phyloP scores from a whole-genome alignment of 2,329 filamentous ascomycete genomes.

The Pestalotiopsis sp. region DNA sequence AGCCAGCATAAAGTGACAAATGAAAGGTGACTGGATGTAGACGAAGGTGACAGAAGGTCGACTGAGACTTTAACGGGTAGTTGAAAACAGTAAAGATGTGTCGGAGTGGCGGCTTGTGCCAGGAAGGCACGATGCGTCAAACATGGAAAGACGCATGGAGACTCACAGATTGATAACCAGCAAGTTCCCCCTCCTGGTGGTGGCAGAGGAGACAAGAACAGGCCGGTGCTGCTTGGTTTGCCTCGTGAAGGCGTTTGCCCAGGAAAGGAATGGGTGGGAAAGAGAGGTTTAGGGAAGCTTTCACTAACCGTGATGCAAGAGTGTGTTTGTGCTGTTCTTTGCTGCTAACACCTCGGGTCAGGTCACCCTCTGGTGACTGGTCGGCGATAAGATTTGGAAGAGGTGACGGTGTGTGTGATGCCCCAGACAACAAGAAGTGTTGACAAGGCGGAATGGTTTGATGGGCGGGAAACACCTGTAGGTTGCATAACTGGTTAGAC shows the following conservation, averaged over 20 bases:
- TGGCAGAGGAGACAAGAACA: neutral
- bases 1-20: neutral
- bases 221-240: neutral
- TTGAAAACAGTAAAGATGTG: neutral
- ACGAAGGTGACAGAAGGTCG: neutral
- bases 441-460: neutral
- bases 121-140: neutral
- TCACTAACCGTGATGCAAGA: neutral
- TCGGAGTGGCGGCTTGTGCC: neutral
- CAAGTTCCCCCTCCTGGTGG: neutral
- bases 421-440: neutral
- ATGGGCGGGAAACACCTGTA: neutral
- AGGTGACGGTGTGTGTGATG: neutral
- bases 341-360: no score
- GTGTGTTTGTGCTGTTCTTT: neutral
- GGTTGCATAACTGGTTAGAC: neutral
- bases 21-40: neutral
- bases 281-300: neutral
- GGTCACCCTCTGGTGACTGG: neutral
- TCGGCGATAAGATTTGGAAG: neutral
- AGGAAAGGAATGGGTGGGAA: neutral
- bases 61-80: neutral
- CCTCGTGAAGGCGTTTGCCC: neutral
- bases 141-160: neutral
- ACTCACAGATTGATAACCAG: neutral